Conservation (phyloP, 1,139 yeast genomes). For the Meyerozyma carpophila region DNA sequence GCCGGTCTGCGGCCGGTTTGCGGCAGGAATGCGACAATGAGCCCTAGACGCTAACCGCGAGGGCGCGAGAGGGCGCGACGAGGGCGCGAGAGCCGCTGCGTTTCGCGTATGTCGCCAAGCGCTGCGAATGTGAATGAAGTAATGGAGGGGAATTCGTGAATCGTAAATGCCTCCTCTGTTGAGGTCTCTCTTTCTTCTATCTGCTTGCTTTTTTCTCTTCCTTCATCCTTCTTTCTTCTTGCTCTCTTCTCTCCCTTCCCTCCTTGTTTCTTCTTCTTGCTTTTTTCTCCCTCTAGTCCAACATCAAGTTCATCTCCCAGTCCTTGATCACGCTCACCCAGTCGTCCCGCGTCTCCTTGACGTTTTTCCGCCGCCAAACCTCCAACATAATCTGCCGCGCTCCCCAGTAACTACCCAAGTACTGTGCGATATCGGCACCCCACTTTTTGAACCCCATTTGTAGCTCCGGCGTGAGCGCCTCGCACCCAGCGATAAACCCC, state of each 20-base stretch:
- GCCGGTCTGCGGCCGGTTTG: not conserved
- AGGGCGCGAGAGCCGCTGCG: too few relatives aligned
- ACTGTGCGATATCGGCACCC: slow-evolving; percentile 75
- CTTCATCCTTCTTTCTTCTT: not conserved
- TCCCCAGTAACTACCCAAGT: slow-evolving; percentile 81
- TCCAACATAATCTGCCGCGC: slow-evolving; percentile 81
- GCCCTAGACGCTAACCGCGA: not conserved
- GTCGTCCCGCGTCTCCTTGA: slow-evolving; percentile 52
- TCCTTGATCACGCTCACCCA: slow-evolving; percentile 80
- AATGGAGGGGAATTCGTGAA: too few relatives aligned
- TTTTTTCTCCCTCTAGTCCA: slow-evolving; percentile 29
- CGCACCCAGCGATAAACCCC: slow-evolving; percentile 86
- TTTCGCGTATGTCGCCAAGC: not conserved
- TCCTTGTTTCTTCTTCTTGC: not conserved
- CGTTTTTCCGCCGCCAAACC: slow-evolving; percentile 74
- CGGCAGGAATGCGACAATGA: not conserved
- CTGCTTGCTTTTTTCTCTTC: not conserved
- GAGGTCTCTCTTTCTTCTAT: not conserved
- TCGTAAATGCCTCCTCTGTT: too few relatives aligned
- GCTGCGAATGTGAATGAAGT: too few relatives aligned
- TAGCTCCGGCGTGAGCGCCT: slow-evolving; percentile 53
- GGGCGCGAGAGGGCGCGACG: too few relatives aligned
- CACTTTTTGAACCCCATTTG: slow-evolving; percentile 69
- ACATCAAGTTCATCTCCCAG: slow-evolving; percentile 83
- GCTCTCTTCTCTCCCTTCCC: not conserved